A percentile compares a stretch with the other conserved stretches of the same genome.
These are phyloP conservation scores for Phyllosticta citriasiana DNA, from an alignment of 2,329 filamentous ascomycete genomes.

Conservation along the genomic window DNA sequence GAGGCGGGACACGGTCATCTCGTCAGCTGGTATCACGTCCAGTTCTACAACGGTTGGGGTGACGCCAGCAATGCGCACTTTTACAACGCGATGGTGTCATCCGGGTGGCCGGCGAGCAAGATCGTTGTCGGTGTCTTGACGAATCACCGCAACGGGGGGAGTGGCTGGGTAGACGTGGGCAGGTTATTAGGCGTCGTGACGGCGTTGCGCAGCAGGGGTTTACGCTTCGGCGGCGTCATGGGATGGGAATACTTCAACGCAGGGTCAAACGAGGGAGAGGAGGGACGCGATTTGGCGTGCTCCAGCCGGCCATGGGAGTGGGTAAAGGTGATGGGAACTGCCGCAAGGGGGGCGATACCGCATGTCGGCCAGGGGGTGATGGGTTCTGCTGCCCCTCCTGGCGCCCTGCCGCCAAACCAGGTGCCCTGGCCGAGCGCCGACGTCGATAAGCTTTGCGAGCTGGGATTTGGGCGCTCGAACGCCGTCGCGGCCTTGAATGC, in stretches of 20 bases:
- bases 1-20: conserved; percentile 38
- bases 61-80: conserved; percentile 44
- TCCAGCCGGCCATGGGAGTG: conserved; percentile 60
- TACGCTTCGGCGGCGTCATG: conserved; percentile 73
- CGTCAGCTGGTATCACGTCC: conserved; percentile 82
- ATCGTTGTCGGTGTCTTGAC: conserved; percentile 77
- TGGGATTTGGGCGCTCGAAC: conserved; percentile 37
- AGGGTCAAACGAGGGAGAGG: conserved; percentile 21
- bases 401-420: conserved; percentile 21
- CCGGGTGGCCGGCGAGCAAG: conserved; percentile 62
- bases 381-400: not conserved
- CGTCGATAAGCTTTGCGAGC: conserved; percentile 32
- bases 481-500: conserved; percentile 39
- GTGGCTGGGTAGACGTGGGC: conserved; percentile 50
- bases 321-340: conserved; percentile 55
- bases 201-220: conserved; percentile 47
- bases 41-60: conserved; percentile 91
- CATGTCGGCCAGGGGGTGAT: not conserved
- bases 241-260: conserved; percentile 95
- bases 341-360: conserved; percentile 23
- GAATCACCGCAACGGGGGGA: conserved; percentile 58
- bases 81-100: conserved; percentile 45
- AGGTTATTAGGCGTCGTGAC: conserved; percentile 48
- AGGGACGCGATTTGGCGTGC: conserved; percentile 46
- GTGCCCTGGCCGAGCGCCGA: conserved; percentile 33